Base-by-base conservation (phyloP, 805 yeast species). In the Candida odintsovae region DNA sequence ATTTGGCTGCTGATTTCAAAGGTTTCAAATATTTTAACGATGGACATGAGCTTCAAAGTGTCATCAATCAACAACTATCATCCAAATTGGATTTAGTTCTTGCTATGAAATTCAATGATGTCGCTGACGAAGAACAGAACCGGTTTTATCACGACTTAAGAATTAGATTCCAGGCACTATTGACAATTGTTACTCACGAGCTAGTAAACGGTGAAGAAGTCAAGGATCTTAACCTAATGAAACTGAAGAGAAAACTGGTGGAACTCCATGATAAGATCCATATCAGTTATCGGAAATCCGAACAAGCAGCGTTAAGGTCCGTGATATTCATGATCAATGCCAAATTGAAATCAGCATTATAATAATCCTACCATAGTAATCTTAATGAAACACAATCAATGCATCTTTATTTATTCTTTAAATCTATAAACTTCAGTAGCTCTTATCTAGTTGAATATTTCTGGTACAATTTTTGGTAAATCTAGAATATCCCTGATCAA, bases 401-500 rank as follows among this genome's bases (percentile, higher is more conserved):
- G 31, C n/a, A 28, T 28, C 31, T 28, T 25, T 8, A 6, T 9
- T 25, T 25, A 9, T 11, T 33, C 9, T 6, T 12, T 36, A 15
- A 36, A 20, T 36, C 23, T 36, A 36, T 35, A 19, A 36, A 20
- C 20, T 20, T 36, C 13, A 11, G 12, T 20, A 8, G 4, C 18
- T 16, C 16, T 8, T 25, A 12, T 36, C 39, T 36, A 36, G 12
- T 36, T 36, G 31, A 59, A 59, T 11, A 59, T 35, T 31, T 59
- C 64, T 9, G 63, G 64, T 3, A 49, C 40, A 8, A 49, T 57
- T 13, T 49, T 45, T 40, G 58, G 63, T 38, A 86, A 61, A 23
- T 86, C 86, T 26, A 73, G 62, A 23, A 87, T 73, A 50, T 77
- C 75, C 51, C 80, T 70, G 38, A 86, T 69, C n/a, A 81, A 64